A percentile compares a stretch with the other conserved stretches of the same genome.
phyloP scores from a whole-genome alignment of 1,139 yeast species.

The Yamadazyma spencermartinsiae region DNA sequence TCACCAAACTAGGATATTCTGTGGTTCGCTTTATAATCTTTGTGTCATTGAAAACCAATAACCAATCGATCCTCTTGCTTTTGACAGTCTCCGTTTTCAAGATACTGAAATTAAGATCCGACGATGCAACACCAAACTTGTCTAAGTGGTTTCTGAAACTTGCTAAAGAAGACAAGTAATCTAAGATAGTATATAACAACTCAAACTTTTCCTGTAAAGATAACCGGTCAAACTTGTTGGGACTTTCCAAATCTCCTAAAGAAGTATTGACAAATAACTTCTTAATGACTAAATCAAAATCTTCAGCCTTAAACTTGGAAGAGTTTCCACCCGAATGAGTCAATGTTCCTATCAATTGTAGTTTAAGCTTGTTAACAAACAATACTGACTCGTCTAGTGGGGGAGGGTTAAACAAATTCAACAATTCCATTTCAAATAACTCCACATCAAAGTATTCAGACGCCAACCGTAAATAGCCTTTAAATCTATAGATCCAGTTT shows the following conservation, averaged over 20 bases:
- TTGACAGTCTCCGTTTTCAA: constrained; percentile 17
- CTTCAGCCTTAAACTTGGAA: constrained; percentile 10
- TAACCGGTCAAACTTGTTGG: constrained; percentile 35
- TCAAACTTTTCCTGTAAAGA: constrained; percentile 47
- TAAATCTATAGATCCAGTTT: constrained; percentile 51
- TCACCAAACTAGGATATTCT: constrained; percentile 29
- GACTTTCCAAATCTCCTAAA: constrained; percentile 25
- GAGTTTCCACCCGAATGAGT: constrained; percentile 8
- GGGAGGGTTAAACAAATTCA: constrained; percentile 38
- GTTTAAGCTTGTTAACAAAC: constrained; percentile 43
- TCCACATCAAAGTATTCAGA: constrained; percentile 54
- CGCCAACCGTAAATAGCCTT: constrained; percentile 44
- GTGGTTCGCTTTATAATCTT: constrained; percentile 44
- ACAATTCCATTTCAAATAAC: constrained; percentile 54
- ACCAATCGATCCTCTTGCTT: constrained; percentile 27
- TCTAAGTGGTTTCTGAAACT: constrained; percentile 48
- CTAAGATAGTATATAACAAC: constrained; percentile 42
- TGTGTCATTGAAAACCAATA: constrained; percentile 44
- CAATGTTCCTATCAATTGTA: constrained; percentile 32
- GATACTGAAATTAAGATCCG: constrained; percentile 33
- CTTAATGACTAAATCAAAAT: constrained; percentile 15
- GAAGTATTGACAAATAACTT: constrained; percentile 45
- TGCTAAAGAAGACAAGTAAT: constrained; percentile 33
- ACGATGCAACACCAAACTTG: constrained; percentile 23
- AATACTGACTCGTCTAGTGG: constrained; percentile 35